Evolutionary conservation across 1,284 basidiomycete species (phyloP), one percentile per base, ranked within the genome.

Genomic region (Cryptococcus sp.): DNA sequence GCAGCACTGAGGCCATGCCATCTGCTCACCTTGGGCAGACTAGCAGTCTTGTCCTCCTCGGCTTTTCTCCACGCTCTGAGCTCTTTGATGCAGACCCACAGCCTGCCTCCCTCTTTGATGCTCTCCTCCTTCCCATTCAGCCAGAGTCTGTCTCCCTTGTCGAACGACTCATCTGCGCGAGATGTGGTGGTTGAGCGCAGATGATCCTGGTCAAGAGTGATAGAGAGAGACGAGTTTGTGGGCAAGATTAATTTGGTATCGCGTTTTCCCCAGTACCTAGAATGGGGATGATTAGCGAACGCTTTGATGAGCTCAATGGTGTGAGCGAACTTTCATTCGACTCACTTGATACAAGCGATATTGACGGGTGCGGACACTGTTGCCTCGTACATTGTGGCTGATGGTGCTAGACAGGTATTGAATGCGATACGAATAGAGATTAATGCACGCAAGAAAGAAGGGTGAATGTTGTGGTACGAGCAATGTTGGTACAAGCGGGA

Each of bases 191-290:
- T 95, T 1, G 92, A 92, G 58, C 92, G 85, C 23, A 99, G 85
- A 71, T 99, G 90, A 80, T 97, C 93, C 80, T 99, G 96, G 74
- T 91, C 90, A 58, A 99, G 87, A 3, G 96, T 99, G 50, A 99
- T 91, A 2, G 93, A 97, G 30, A 99, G 86, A 22, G 95, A 98
- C 6, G 93, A 93, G 81, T 99, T 99, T 67, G 94, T 98, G 30
- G 95, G 95, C 55, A 99, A 84, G 75, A 98, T 97, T 65, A 99
- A 86, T 67, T 88, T 86, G 10, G 92, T 94, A 80, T 98, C 90
- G 65, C 94, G 89, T 81, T 99, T 99, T 66, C 95, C 95, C 95
- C 95, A 99, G 82, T 94, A 95, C 76, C 92, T 93, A 61, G n/a
- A 25, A 45, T 45, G 16, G 27, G 6, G 17, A n/a, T 1, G 22